A percentile compares a stretch with the other conserved stretches of the same genome.
These are phyloP conservation scores for Royoungia palumana DNA, from an alignment of 768 basidiomycete genomes.

Conservation along the genomic window DNA sequence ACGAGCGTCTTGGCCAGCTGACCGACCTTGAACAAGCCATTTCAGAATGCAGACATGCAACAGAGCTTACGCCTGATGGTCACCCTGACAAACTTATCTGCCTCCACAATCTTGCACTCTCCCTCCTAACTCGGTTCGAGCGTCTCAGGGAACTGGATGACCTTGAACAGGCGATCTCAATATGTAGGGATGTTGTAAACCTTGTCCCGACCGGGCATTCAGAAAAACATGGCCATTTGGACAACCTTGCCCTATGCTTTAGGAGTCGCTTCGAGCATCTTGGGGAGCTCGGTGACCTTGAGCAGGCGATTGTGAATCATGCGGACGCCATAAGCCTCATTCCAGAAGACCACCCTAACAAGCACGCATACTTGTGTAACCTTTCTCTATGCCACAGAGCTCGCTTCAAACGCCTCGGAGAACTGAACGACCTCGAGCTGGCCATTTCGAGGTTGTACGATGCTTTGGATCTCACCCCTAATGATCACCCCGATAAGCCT, in stretches of 20 bases:
- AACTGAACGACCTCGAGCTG: not conserved
- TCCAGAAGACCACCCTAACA: not conserved
- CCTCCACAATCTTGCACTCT: not conserved
- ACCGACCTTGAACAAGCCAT: not conserved
- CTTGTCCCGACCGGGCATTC: not conserved
- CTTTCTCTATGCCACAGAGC: not conserved
- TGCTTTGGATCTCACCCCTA: not conserved
- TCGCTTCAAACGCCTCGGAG: conserved; percentile 1
- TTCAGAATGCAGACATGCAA: too few relatives aligned
- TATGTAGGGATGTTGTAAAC: not conserved
- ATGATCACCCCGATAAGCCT: not conserved
- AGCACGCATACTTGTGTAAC: not conserved
- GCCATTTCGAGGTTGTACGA: not conserved
- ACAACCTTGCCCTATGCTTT: too few relatives aligned
- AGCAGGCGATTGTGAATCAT: too few relatives aligned
- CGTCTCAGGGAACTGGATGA: not conserved
- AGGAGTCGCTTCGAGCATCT: too few relatives aligned
- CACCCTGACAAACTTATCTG: not conserved
- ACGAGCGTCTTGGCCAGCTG: too few relatives aligned
- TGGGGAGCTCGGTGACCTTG: too few relatives aligned
- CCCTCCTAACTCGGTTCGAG: not conserved
- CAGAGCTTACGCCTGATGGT: not conserved
- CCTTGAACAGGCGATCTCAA: not conserved
- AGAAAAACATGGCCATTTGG: not conserved
- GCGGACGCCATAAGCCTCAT: not conserved